Percentiles rank a stretch among this genome's conserved stretches.
phyloP scores from a whole-genome alignment of 345 rosid genomes.

The Brassica rapa region DNA sequence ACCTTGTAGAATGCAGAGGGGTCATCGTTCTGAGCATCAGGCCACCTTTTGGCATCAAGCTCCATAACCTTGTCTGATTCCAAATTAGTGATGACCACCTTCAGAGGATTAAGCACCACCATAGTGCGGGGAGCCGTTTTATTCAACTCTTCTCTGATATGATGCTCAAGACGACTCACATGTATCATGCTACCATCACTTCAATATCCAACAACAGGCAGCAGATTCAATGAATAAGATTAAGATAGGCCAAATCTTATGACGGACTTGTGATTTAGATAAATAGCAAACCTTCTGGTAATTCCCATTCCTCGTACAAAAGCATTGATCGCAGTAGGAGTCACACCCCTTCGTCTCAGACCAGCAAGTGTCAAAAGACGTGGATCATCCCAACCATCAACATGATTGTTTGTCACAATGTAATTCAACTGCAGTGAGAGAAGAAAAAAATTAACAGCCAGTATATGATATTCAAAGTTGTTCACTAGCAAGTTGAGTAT shows the following conservation, averaged over 20 bases:
- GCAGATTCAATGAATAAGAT: neutral
- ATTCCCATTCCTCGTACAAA: conserved; percentile 95
- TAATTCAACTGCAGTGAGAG: conserved; percentile 65
- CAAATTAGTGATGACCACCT: conserved; percentile 81
- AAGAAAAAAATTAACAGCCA: neutral
- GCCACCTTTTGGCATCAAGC: conserved; percentile 96
- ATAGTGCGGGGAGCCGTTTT: conserved; percentile 78
- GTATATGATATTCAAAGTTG: neutral
- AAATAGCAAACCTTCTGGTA: conserved; percentile 72
- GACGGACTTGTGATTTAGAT: neutral
- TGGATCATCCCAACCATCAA: conserved; percentile 99
- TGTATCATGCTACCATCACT: conserved; percentile 83
- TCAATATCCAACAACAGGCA: conserved; percentile 32
- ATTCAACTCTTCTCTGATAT: conserved; percentile 92
- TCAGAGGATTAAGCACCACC: conserved; percentile 90
- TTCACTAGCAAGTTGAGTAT: conserved; percentile 6
- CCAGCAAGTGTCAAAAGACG: conserved; percentile 97
- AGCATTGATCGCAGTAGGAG: conserved; percentile 79
- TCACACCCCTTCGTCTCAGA: conserved; percentile 89
- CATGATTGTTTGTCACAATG: conserved; percentile 76
- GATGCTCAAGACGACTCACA: conserved; percentile 91
- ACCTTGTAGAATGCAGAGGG: conserved; percentile 86
- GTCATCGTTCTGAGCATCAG: conserved; percentile 76
- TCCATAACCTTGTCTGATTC: conserved; percentile 58
- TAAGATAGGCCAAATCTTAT: neutral